Evolutionary conservation across 352 stramenopile genomes (phyloP), one percentile per base, ranked within the genome.

Genomic region (Phytophthora rubi): DNA sequence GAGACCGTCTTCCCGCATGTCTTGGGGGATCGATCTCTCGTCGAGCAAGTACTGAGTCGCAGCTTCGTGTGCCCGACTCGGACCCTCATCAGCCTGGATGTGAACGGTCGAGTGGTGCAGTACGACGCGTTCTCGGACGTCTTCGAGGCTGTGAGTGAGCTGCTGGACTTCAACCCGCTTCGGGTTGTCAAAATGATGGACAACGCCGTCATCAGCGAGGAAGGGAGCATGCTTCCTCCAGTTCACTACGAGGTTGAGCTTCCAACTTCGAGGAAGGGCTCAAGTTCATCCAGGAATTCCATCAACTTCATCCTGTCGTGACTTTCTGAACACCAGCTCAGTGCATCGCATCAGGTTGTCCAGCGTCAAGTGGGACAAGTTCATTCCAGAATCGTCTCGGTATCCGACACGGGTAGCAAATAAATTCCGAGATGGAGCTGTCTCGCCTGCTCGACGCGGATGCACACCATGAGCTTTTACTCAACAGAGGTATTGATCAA

Each of bases 111-210:
- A 1, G 23, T 88, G 21, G 54, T 79, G 1, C 66, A 75, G 33
- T 80, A 80, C 51, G 69, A 84, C 48, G 71, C 66, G 4, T 64
- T 71, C 37, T 71, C 76, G 12, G 74, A 85, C 59, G 75, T 85
- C 16, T 75, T 86, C 42, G 18, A 67, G 9, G 79, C 63, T 4
- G 62, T 89, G 42, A 68, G 32, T 4, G 30, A 45, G 10, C 30
- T 80, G 9, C 47, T 83, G 49, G 60, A 60, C 44, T 63, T 55
- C 4, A 65, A 77, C n/a, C 42, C 58, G 4, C 21, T 61, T 35
- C 66, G 56, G 26, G 61, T 76, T 12, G 49, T 69, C 26, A 47
- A 12, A 10, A 10, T 82, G 4, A 71, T 84, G 71, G 33, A 51
- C 8, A 48, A 71, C n/a, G 77, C 71, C n/a, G 16, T 33, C 35